Evolutionary conservation across 441 rosid species (phyloP), one percentile per base, ranked within the genome.

Genomic region (Adansonia grandidieri): DNA sequence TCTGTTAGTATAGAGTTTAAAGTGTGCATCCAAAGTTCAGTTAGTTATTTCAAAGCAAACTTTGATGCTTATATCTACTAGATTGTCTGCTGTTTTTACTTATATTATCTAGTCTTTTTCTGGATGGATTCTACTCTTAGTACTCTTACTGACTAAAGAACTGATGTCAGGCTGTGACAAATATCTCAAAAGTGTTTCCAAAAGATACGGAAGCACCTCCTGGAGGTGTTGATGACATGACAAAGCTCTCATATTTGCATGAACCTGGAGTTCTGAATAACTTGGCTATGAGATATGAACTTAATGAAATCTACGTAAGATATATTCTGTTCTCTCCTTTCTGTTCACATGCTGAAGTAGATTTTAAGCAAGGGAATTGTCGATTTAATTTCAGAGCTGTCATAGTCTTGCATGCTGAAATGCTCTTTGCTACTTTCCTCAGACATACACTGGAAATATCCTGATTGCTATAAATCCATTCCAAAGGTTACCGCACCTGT

Each of bases 161-260:
- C 53, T 61, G 50, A 77, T 82, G 65, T 78, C 84, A 91, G 96
- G 88, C 88, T 80, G 85, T 83, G 74, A 71, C 90, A 69, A 83
- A 83, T 76, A 80, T 89, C 76, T 90, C 88, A 17, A 88, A 87
- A 81, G 79, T 84, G 54, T 85, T 82, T 44, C 96, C 96, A 45
- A 85, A 89, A 73, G 96, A 91, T 71, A 87, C 91, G 9, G 96
- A 91, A 84, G 91, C 87, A 68, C 82, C 91, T 5, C 86, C 92
- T 6, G 96, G 89, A 60, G 96, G 96, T 78, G 89, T 89, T 11
- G 93, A 91, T 87, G 93, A 91, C 85, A 91, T 91, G 96, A 90
- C 93, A 67, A 91, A 88, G 82, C 92, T 91, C 77, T 89, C 93
- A 15, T 91, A 91, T 82, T 84, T 91, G 89, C 96, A 91, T 76